Evolutionary conservation across 2,329 filamentous ascomycete species (phyloP), one percentile per base, ranked within the genome.

Genomic region (Exophiala oligosperma): DNA sequence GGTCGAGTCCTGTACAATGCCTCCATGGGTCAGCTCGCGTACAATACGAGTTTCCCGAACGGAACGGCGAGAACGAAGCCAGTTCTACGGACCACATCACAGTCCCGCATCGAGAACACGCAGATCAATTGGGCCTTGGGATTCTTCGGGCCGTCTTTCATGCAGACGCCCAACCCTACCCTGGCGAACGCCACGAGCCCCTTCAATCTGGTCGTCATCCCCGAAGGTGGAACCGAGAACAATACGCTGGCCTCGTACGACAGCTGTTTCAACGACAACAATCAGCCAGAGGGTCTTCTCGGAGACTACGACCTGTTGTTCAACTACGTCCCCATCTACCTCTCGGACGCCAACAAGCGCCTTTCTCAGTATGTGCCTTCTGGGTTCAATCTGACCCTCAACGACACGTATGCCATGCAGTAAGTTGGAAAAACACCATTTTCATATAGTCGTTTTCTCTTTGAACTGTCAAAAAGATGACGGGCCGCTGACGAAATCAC

Each of bases 91-190:
- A 84, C 81, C 0, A 84, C 82, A 0, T 74, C 74, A 41, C 81
- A 84, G 67, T 76, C 74, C 9, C 75, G 82, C 28, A 84, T 84
- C 44, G 66, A 79, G 57, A 82, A 84, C 68, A 81, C 77, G n/a
- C 71, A 79, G 63, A 79, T 81, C 65, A 78, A 73, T 60, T 82
- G 79, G 79, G 74, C 77, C 1, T 70, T 82, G 2, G 79, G 79
- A 11, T 82, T 81, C 71, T 82, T 82, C 67, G 75, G 81, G 41
- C 76, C 77, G 7, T 78, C 73, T 24, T 79, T 75, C 72, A 9
- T 47, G 35, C 14, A 37, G 26, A 56, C 24, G 8, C 63, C 74
- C 2, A 69, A 77, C 48, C 72, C 74, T 2, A 71, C 65, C 3
- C 64, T 81, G n/a, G 66, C 65, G 11, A 72, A 74, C 61, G 68